A percentile compares a stretch with the other conserved stretches of the same genome.
Evolutionary conservation across 306 rosid genomes (phyloP).

Genomic region (Parietaria judaica): DNA sequence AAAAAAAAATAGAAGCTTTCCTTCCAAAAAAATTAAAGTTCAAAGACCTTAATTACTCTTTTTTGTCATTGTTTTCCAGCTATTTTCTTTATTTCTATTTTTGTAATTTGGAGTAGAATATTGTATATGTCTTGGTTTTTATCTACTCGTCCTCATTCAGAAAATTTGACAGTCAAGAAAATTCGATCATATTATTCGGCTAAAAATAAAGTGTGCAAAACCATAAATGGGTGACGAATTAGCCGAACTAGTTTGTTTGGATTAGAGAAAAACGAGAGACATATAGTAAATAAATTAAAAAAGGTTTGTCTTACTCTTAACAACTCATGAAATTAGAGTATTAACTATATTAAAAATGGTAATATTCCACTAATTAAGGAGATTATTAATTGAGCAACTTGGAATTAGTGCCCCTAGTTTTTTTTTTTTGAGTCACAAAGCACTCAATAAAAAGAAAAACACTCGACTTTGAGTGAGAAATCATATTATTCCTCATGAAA

Average conservation of each 20-base stretch:
- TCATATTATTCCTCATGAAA: constrained; percentile 1
- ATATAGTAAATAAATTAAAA: background rate
- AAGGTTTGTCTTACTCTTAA: background rate
- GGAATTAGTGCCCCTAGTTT: constrained; percentile 15
- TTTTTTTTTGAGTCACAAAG: constrained; percentile 16
- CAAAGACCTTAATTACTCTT: background rate
- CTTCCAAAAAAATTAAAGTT: too few species aligned
- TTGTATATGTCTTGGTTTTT: constrained; percentile 7
- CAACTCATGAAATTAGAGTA: background rate
- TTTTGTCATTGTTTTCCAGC: background rate
- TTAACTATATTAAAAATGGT: constrained; percentile 4
- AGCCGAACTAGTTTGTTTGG: constrained; percentile 8
- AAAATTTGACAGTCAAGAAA: constrained; percentile 2
- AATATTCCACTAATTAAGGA: background rate
- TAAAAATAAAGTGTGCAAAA: background rate
- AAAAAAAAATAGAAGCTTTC: too few species aligned
- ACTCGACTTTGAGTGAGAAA: background rate
- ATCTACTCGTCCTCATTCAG: constrained; percentile 15
- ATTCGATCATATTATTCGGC: background rate
- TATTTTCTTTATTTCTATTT: background rate
- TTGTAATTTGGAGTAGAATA: constrained; percentile 6
- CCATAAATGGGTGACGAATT: constrained; percentile 8
- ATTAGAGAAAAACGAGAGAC: constrained; percentile 1
- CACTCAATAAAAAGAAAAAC: constrained; percentile 8
- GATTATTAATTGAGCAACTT: constrained; percentile 23